Percentiles rank a stretch among this genome's conserved stretches.
Evolutionary conservation across 148 eudicot species (phyloP).

Genomic region (Rhododendron henanense): DNA sequence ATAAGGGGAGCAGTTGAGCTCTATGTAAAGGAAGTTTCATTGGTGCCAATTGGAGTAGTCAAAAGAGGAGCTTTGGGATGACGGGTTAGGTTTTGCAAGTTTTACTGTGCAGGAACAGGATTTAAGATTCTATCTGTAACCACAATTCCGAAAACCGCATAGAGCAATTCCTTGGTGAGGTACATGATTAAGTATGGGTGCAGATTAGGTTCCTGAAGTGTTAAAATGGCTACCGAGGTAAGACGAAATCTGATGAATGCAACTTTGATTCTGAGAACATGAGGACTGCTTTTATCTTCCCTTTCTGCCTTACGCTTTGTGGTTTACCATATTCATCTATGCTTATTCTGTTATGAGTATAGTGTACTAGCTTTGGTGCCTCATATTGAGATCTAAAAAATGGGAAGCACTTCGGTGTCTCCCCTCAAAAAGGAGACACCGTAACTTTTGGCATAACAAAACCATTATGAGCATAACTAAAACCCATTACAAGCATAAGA

Average conservation of each 20-base stretch:
- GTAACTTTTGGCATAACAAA: no score
- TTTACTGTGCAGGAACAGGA: neutral
- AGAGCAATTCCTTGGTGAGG: neutral
- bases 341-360: neutral
- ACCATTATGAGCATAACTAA: no score
- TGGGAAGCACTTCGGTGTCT: no score
- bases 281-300: neutral
- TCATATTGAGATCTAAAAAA: neutral
- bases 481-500: no score
- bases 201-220: neutral
- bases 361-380: neutral
- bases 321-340: neutral
- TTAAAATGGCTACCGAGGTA: neutral
- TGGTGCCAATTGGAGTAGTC: neutral
- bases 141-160: neutral
- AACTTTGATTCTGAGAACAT: neutral
- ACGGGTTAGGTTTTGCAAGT: neutral
- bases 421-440: no score
- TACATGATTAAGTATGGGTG: neutral
- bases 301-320: neutral
- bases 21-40: neutral
- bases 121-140: neutral
- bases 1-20: neutral
- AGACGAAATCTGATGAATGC: neutral
- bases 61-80: neutral